These are phyloP conservation scores for Paraphaeosphaeria sporulosa DNA, from an alignment of 2,329 filamentous ascomycete genomes.

Conservation along the genomic window DNA sequence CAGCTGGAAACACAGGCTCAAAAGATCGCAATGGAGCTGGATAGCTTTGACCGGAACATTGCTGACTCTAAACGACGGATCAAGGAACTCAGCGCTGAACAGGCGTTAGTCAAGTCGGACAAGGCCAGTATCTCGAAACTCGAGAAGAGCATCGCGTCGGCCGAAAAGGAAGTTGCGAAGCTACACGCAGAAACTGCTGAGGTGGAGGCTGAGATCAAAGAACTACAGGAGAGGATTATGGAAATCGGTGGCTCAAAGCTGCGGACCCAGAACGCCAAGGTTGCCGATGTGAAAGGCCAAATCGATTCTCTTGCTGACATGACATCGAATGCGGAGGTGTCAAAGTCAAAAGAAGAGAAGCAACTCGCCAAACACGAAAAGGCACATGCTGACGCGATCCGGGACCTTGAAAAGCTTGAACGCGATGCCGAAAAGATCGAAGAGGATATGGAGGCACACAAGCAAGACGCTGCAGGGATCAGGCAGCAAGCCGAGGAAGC, in stretches of 20 bases:
- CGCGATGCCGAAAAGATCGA: conserved; percentile 80
- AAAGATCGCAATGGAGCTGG: conserved; percentile 87
- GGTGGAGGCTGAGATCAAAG: conserved; percentile 91
- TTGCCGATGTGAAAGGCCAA: conserved; percentile 84
- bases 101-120: conserved; percentile 82
- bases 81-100: conserved; percentile 81
- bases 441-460: conserved; percentile 79
- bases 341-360: conserved; percentile 93
- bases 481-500: conserved; percentile 80
- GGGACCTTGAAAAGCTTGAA: conserved; percentile 76
- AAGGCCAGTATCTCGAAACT: conserved; percentile 75
- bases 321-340: conserved; percentile 84
- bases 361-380: conserved; percentile 87
- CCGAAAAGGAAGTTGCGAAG: conserved; percentile 80
- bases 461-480: conserved; percentile 75
- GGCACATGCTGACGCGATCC: conserved; percentile 77
- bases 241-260: conserved; percentile 94
- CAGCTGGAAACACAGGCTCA: conserved; percentile 88
- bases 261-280: conserved; percentile 86
- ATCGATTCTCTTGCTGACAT: conserved; percentile 82
- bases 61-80: conserved; percentile 84
- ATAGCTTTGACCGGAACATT: conserved; percentile 84
- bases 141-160: conserved; percentile 77
- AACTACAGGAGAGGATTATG: conserved; percentile 96
- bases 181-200: conserved; percentile 86